phyloP scores from a whole-genome alignment of 495 filamentous ascomycete genomes.

The Immersiella caudata region DNA sequence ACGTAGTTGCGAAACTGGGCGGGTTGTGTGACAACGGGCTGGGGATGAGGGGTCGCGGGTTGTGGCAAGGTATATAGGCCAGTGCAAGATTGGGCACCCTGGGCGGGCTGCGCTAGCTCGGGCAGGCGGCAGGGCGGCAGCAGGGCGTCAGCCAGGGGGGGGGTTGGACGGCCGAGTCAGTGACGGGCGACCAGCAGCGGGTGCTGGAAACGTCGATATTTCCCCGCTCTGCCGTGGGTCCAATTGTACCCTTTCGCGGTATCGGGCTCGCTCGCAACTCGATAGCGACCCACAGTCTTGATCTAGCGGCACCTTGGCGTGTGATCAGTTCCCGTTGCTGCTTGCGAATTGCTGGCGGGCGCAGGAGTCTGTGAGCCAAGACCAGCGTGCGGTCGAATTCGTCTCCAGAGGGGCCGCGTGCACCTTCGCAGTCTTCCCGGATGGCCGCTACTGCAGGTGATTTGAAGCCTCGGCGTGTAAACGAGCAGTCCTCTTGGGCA shows the following conservation, averaged over 20 bases:
- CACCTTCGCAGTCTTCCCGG: conserved; percentile 6
- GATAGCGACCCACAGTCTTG: conserved; percentile 20
- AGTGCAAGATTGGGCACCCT: conserved; percentile 19
- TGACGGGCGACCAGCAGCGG: conserved; percentile 13
- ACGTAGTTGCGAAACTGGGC: conserved; percentile 26
- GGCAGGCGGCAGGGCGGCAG: conserved; percentile 30
- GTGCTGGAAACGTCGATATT: conserved; percentile 26
- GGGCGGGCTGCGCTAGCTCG: conserved; percentile 22
- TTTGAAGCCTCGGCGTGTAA: conserved; percentile 23
- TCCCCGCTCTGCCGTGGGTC: conserved; percentile 26
- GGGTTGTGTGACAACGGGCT: conserved; percentile 29
- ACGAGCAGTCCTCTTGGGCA: conserved; percentile 8
- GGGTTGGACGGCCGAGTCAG: conserved; percentile 35
- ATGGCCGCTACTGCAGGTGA: conserved; percentile 17
- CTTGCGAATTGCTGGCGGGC: conserved; percentile 3
- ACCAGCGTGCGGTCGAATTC: neutral
- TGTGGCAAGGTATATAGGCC: conserved; percentile 28
- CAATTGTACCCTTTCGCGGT: conserved; percentile 21
- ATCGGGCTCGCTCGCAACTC: conserved; percentile 19
- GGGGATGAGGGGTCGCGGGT: conserved; percentile 33
- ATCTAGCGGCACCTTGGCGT: conserved; percentile 38
- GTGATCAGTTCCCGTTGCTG: conserved; percentile 24
- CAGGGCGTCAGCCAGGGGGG: conserved; percentile 23
- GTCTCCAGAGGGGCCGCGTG: conserved; percentile 1
- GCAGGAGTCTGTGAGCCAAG: conserved; percentile 7